A percentile compares a stretch with the other conserved stretches of the same genome.
These are phyloP conservation scores for Malus orientalis DNA, from an alignment of 306 rosid species.

Conservation along the genomic window DNA sequence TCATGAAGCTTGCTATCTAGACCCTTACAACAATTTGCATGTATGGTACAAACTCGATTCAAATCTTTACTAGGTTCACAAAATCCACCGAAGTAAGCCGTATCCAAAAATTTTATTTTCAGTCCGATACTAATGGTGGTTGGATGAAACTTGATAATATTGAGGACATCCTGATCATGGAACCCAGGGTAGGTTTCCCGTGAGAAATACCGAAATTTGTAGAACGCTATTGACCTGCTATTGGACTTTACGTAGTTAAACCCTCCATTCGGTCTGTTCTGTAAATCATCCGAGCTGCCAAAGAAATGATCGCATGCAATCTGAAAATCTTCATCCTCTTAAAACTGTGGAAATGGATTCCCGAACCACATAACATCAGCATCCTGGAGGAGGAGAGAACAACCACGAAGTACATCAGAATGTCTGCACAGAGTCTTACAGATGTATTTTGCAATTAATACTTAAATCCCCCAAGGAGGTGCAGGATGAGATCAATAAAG, in stretches of 20 bases:
- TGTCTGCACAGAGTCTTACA: not conserved
- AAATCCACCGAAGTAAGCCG: slow-evolving; percentile 86
- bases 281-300: slow-evolving; percentile 53
- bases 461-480: not conserved
- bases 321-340: slow-evolving; percentile 74
- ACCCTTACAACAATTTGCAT: slow-evolving; percentile 90
- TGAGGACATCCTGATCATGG: slow-evolving; percentile 98
- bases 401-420: not conserved
- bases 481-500: not conserved
- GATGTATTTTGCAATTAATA: not conserved
- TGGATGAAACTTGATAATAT: slow-evolving; percentile 66
- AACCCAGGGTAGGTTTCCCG: slow-evolving; percentile 65
- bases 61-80: slow-evolving; percentile 95
- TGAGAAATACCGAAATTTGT: slow-evolving; percentile 75
- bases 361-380: slow-evolving; percentile 98
- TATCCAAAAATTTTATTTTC: slow-evolving; percentile 77
- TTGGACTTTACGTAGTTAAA: slow-evolving; percentile 78
- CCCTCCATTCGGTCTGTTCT: slow-evolving; percentile 90
- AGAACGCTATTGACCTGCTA: slow-evolving; percentile 74
- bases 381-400: slow-evolving; percentile 50
- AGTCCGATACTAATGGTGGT: slow-evolving; percentile 44
- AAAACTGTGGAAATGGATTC: slow-evolving; percentile 77
- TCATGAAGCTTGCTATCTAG: slow-evolving; percentile 81
- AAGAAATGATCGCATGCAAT: slow-evolving; percentile 86
- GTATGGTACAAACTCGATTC: slow-evolving; percentile 91